A percentile compares a stretch with the other conserved stretches of the same genome.
These are phyloP conservation scores for Poa annua DNA, from an alignment of 176 grass and related monocot species.

Conservation along the genomic window DNA sequence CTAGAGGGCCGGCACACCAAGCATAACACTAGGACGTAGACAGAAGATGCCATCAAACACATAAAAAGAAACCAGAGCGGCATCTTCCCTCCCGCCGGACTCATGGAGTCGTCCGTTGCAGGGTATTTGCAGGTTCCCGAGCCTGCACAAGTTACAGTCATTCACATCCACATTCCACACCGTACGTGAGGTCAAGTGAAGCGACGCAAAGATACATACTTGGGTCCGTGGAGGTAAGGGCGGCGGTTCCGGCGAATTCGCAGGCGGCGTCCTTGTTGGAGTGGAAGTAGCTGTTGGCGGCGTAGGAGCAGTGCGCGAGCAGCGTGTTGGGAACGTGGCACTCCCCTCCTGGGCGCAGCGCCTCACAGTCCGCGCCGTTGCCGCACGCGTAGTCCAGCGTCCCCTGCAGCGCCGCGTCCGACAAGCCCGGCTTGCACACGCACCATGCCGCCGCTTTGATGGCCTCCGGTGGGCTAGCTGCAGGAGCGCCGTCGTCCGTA, in stretches of 20 bases:
- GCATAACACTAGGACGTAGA: not conserved
- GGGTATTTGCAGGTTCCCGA: conserved; percentile 66
- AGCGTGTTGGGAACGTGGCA: conserved; percentile 52
- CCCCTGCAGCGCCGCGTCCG: conserved; percentile 46
- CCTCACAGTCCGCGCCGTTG: conserved; percentile 58
- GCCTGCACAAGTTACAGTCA: conserved; percentile 1
- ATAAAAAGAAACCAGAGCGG: not conserved
- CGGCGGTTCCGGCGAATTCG: not conserved
- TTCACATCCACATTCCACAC: not conserved
- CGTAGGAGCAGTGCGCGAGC: conserved; percentile 60
- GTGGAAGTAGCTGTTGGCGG: conserved; percentile 83
- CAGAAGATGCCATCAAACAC: not conserved
- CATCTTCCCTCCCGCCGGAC: not conserved
- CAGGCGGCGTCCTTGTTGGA: conserved; percentile 38
- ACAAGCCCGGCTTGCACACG: conserved; percentile 39
- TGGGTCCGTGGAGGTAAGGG: conserved; percentile 48
- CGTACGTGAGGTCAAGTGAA: too few relatives aligned
- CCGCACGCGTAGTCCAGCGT: conserved; percentile 67
- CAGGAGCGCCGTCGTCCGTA: not conserved
- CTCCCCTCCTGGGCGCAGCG: conserved; percentile 43
- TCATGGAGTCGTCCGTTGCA: conserved; percentile 9
- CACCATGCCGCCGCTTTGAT: conserved; percentile 39
- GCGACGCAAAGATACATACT: conserved; percentile 26
- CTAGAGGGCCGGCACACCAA: not conserved
- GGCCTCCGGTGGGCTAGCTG: not conserved